A percentile compares a stretch with the other conserved stretches of the same genome.
These are phyloP conservation scores for Puccinellia tenuiflora DNA, from an alignment of 176 grass and related monocot genomes.

Conservation along the genomic window DNA sequence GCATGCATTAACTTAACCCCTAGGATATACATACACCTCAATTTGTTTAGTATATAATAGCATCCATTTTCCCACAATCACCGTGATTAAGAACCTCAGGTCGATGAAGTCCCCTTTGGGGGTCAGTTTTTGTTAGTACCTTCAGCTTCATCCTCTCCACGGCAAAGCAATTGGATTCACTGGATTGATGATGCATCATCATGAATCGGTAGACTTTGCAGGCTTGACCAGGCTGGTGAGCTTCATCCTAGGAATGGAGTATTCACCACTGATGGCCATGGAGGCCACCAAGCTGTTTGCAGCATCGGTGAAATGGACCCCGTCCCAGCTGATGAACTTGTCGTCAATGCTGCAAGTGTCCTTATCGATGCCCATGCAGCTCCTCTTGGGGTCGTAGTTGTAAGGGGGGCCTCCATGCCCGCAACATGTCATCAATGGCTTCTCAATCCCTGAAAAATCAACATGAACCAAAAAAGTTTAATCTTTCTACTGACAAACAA, in stretches of 20 bases:
- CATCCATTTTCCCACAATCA: background rate
- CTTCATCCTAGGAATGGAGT: slow-evolving; percentile 53
- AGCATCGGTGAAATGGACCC: slow-evolving; percentile 75
- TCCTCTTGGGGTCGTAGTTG: slow-evolving; percentile 52
- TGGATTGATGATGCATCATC: background rate
- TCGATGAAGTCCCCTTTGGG: slow-evolving; percentile 18
- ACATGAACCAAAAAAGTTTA: background rate
- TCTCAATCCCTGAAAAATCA: slow-evolving; percentile 56
- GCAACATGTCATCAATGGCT: slow-evolving; percentile 74
- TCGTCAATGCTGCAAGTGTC: slow-evolving; percentile 55
- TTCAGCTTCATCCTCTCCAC: slow-evolving; percentile 21
- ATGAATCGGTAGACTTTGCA: slow-evolving; percentile 31
- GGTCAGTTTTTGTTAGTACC: slow-evolving; percentile 42
- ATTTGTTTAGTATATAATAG: slow-evolving; percentile 21
- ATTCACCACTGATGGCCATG: slow-evolving; percentile 47
- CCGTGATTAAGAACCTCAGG: background rate
- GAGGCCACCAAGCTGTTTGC: slow-evolving; percentile 55
- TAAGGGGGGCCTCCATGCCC: slow-evolving; percentile 81
- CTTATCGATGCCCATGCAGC: slow-evolving; percentile 32
- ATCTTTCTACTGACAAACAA: background rate
- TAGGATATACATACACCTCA: slow-evolving; percentile 32
- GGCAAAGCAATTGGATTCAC: slow-evolving; percentile 2
- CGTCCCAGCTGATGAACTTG: slow-evolving; percentile 85
- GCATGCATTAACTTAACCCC: slow-evolving; percentile 12
- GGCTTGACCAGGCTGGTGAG: slow-evolving; percentile 38